A percentile compares a stretch with the other conserved stretches of the same genome.
phyloP scores from a whole-genome alignment of 768 basidiomycete genomes.

The Xanthoconium stramineum region DNA sequence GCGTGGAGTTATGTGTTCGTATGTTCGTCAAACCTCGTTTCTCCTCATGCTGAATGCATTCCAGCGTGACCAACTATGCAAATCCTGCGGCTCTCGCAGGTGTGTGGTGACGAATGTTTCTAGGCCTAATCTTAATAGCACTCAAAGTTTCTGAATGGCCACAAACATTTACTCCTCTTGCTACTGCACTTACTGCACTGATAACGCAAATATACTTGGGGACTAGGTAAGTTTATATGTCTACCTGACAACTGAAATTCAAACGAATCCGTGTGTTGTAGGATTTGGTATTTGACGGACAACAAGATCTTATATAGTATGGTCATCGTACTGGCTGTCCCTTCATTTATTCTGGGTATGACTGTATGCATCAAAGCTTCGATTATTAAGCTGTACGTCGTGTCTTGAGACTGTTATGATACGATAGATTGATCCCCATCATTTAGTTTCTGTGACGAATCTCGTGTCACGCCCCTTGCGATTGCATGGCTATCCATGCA shows the following conservation, averaged over 20 bases:
- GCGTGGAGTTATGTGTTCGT: constrained; percentile 19
- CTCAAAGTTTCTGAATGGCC: constrained; percentile 42
- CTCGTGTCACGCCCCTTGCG: constrained; percentile 41
- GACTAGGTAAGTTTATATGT: constrained; percentile 35
- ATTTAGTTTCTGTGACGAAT: constrained; percentile 38
- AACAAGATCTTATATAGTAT: constrained; percentile 27
- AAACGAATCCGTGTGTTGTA: not conserved
- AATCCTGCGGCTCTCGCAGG: constrained; percentile 14
- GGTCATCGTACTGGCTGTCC: constrained; percentile 35
- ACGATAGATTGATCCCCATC: not conserved
- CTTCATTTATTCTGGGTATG: constrained; percentile 43
- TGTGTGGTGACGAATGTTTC: not conserved
- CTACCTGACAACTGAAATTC: not conserved
- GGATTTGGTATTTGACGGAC: constrained; percentile 14
- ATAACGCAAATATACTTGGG: constrained; percentile 48
- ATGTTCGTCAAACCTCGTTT: too few species aligned
- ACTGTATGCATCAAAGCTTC: constrained; percentile 42
- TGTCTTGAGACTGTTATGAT: constrained; percentile 5
- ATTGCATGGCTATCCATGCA: constrained; percentile 48
- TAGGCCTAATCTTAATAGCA: not conserved
- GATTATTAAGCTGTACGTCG: constrained; percentile 39
- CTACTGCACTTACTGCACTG: constrained; percentile 43
- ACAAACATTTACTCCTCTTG: constrained; percentile 48
- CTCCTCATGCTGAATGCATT: not conserved
- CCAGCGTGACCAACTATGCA: constrained; percentile 8